A percentile compares a stretch with the other conserved stretches of the same genome.
Evolutionary conservation across 139 green algal genomes (phyloP).

Genomic region (Ulvella scutata): DNA sequence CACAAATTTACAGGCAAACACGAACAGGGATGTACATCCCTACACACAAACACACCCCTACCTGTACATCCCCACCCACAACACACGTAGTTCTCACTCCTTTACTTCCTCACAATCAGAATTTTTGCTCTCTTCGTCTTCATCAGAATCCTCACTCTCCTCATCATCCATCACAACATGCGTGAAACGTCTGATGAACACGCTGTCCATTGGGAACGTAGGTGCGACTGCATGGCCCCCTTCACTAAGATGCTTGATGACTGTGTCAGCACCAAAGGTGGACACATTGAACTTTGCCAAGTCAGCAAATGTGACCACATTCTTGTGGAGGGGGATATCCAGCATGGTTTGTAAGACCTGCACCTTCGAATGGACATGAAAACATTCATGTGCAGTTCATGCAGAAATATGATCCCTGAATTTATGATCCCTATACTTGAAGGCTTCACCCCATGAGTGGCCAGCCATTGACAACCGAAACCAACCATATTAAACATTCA

Average conservation of each 20-base stretch:
- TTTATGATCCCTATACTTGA: too few relatives aligned
- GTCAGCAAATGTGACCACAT: background rate
- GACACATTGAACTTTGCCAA: constrained; percentile 1
- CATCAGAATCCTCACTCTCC: background rate
- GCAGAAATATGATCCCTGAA: too few relatives aligned
- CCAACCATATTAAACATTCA: too few relatives aligned
- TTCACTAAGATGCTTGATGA: background rate
- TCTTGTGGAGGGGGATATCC: background rate
- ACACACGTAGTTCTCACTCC: too few relatives aligned
- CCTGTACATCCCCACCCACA: too few relatives aligned
- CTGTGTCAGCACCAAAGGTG: background rate
- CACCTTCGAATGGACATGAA: too few relatives aligned
- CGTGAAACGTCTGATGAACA: background rate
- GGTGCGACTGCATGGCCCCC: background rate
- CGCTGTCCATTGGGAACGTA: background rate
- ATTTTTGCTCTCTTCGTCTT: background rate
- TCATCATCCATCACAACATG: background rate
- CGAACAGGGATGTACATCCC: too few relatives aligned
- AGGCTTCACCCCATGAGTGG: too few relatives aligned
- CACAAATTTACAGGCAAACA: too few relatives aligned
- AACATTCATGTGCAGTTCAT: too few relatives aligned
- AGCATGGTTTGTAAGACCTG: background rate
- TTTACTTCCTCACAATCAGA: background rate
- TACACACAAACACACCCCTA: too few relatives aligned
- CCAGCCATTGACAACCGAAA: too few relatives aligned